Evolutionary conservation across 768 basidiomycete genomes (phyloP).

Genomic region (Asterophora parasitica): DNA sequence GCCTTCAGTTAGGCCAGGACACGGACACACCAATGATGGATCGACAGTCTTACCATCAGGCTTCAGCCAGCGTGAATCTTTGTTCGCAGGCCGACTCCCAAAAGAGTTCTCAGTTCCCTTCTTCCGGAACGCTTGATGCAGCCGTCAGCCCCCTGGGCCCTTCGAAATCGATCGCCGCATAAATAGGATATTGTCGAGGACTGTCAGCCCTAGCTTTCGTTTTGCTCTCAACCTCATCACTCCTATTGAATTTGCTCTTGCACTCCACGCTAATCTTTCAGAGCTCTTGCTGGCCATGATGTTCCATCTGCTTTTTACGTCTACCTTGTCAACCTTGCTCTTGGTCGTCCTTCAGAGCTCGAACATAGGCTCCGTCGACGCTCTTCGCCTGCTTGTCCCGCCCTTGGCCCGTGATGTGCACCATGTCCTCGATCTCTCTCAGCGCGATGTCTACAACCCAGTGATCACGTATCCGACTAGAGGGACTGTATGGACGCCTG

Average conservation of each 20-base stretch:
- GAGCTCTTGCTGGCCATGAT: slow-evolving; percentile 31
- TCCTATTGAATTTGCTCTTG: slow-evolving; percentile 3
- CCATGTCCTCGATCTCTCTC: slow-evolving; percentile 4
- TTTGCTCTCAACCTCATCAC: slow-evolving; percentile 10
- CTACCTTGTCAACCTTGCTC: slow-evolving; percentile 18
- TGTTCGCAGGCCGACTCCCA: not conserved
- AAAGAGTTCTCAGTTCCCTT: not conserved
- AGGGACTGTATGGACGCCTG: slow-evolving; percentile 35
- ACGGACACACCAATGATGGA: too few species aligned
- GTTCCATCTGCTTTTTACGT: slow-evolving; percentile 23
- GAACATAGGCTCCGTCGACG: slow-evolving; percentile 19
- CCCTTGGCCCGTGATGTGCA: slow-evolving; percentile 12
- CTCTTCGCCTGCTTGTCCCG: slow-evolving; percentile 26
- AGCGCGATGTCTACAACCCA: slow-evolving; percentile 36
- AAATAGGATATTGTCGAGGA: slow-evolving; percentile 2
- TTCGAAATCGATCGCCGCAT: slow-evolving; percentile 7
- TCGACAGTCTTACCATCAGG: not conserved
- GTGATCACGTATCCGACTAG: slow-evolving; percentile 35
- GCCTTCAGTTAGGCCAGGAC: too few species aligned
- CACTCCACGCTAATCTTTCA: slow-evolving; percentile 10
- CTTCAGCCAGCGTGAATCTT: too few species aligned
- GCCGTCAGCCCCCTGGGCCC: slow-evolving; percentile 3
- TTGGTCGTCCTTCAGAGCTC: slow-evolving; percentile 19
- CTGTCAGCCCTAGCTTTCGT: slow-evolving; percentile 15
- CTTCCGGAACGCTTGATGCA: too few species aligned